Base-by-base conservation (phyloP, 495 filamentous ascomycete species). In the Xylaria nigripes region DNA sequence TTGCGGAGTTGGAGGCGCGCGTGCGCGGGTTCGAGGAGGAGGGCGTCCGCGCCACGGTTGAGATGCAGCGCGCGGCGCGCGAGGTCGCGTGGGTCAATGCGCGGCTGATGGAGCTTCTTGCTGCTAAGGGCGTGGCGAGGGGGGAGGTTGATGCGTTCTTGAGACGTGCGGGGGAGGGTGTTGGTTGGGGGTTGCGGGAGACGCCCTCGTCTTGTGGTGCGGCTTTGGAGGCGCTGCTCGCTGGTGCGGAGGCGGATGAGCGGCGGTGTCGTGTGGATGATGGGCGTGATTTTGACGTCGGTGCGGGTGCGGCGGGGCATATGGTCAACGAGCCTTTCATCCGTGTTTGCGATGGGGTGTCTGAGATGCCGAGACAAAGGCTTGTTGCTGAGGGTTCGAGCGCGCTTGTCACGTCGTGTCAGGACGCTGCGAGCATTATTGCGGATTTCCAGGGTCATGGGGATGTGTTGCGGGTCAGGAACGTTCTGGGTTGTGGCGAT, bases 361-460 rank as follows among this genome's bases (percentile, higher is more conserved):
- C 19, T 13, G 25, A n/a, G 36, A 41, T 4, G 7, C 10, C 9
- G 41, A 41, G 41, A 30, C 5, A 2, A 24, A 25, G n/a, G 7
- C 18, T 0, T 18, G 48, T 24, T 16, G 30, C 8, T 6, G 42
- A 40, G 3, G 38, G 38, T 7, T 25, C 34, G 50, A 27, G 50
- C 16, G 24, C 38, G 13, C 48, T 55, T 30, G 56, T 62, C 23
- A 66, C 48, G 42, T 51, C 58, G 21, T 66, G 64, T 34, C 56
- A 60, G n/a, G 55, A 42, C 6, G 64, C 64, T 0, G 64, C 63
- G 19, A 32, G n/a, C 30, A 66, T 66, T 19, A 51, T 66, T 40
- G 56, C 54, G 18, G 48, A 43, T 7, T 44, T 66, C 21, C 45
- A 57, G 24, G 58, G 61, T 3, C 45, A 60, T 22, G 51, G 29